phyloP scores from a whole-genome alignment of 345 rosid species.

The Adansonia digitata region DNA sequence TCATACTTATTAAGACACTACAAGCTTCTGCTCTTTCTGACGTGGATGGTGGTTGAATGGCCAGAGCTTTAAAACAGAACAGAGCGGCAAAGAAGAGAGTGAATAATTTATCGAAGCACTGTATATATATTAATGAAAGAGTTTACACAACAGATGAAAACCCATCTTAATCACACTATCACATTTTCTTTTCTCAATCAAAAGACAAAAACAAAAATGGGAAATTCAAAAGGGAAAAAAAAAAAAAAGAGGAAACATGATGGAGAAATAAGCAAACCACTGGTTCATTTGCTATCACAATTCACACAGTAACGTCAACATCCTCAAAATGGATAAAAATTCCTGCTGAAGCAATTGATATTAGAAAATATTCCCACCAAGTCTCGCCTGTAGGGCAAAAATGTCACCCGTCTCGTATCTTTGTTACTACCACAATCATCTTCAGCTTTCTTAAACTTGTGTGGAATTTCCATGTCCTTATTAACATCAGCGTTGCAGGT shows the following conservation, averaged over 20 bases:
- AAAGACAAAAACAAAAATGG: background rate
- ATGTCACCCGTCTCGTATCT: constrained; percentile 25
- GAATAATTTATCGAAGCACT: background rate
- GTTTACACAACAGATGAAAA: background rate
- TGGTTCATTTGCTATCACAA: constrained; percentile 23
- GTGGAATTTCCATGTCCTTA: background rate
- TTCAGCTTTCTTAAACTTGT: constrained; percentile 19
- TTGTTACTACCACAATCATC: constrained; percentile 12
- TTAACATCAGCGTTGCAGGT: background rate
- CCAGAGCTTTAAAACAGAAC: background rate
- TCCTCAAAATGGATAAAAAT: constrained; percentile 52
- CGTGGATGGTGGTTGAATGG: background rate
- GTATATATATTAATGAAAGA: background rate
- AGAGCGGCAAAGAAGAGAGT: background rate
- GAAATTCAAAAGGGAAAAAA: background rate
- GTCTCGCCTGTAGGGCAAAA: constrained; percentile 47
- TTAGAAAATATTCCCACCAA: constrained; percentile 45
- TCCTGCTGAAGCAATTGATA: constrained; percentile 45
- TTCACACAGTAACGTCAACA: background rate
- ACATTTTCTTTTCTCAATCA: background rate
- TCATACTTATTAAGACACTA: background rate
- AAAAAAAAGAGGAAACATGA: background rate
- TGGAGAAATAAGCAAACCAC: constrained; percentile 18
- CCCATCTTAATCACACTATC: background rate
- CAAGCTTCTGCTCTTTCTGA: background rate